Evolutionary conservation across 768 basidiomycete genomes (phyloP), one percentile per base, ranked within the genome.

Genomic region (Pulveroboletus sp.): DNA sequence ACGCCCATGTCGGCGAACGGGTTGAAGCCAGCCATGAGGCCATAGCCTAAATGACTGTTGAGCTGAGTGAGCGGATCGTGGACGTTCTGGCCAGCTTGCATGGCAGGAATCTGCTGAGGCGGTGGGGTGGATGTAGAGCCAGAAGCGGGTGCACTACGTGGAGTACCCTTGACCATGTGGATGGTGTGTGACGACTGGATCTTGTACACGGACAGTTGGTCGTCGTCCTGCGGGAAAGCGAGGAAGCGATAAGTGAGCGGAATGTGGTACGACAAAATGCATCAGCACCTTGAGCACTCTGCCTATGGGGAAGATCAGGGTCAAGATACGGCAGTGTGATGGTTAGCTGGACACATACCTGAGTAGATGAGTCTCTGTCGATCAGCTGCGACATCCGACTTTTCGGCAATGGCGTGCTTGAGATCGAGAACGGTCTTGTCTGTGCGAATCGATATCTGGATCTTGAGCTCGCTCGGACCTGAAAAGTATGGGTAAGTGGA

Each of bases 401-500:
- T 83, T 27, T 74, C 83, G 8, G 93, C 87, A 70, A 99, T 90
- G 30, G 84, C 83, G 52, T 84, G 78, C 76, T 99, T 99, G 64
- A 99, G 84, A 56, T 98, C 92, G 42, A 76, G 71, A 24, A 98
- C 93, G 1, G 86, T 87, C 75, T 94, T 92, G 67, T 86, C 83
- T 3, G 83, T 77, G 43, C 77, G 70, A 63, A 97, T 92, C 30
- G 81, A 76, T 51, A 98, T 85, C 64, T 91, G 82, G 31, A 98
- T 79, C 75, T 96, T 97, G 71, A 95, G 77, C 71, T 97, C 94
- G 63, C 80, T 89, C 1, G 93, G 92, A 7, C 93, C 90, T 89
- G 15, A 12, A 4, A 0, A 9, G 11, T 6, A 9, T 5, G 9
- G 3, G 11, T 50, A 1, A 40, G 21, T 0, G 7, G 6, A 3